A percentile compares a stretch with the other conserved stretches of the same genome.
Evolutionary conservation across 2,329 filamentous ascomycete species (phyloP).

Genomic region (Fusarium sp.): DNA sequence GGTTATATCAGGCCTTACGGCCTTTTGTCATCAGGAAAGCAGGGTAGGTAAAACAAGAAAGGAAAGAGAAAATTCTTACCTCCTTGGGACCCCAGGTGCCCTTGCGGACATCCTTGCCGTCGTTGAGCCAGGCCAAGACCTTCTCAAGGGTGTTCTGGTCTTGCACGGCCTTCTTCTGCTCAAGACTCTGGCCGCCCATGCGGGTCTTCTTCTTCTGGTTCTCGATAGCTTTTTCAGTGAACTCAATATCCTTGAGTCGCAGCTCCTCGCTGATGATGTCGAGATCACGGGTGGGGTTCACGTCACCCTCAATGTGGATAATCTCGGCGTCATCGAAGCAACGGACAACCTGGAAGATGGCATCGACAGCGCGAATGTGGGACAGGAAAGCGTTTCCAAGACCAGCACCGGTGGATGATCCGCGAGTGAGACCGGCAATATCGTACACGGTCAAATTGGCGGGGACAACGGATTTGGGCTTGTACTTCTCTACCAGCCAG

Average conservation of each 20-base stretch:
- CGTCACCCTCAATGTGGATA: constrained; percentile 98
- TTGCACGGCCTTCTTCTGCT: constrained; percentile 97
- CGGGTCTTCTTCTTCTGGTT: constrained; percentile 93
- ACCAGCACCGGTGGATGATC: constrained; percentile 96
- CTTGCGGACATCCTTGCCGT: constrained; percentile 94
- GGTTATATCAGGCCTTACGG: constrained; percentile 91
- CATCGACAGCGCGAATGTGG: constrained; percentile 97
- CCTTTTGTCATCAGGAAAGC: constrained; percentile 96
- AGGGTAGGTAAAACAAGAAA: constrained; percentile 16
- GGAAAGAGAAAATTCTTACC: constrained; percentile 70
- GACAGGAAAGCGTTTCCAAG: constrained; percentile 98
- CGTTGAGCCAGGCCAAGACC: constrained; percentile 83
- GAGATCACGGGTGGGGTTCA: constrained; percentile 93
- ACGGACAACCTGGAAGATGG: constrained; percentile 96
- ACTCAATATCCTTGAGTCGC: constrained; percentile 98
- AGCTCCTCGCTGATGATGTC: constrained; percentile 98
- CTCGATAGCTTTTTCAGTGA: constrained; percentile 95
- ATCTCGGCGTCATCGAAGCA: constrained; percentile 99
- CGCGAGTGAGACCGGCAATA: constrained; percentile 95
- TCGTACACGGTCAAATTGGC: constrained; percentile 99
- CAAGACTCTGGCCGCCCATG: constrained; percentile 92
- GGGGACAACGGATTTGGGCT: constrained; percentile 96
- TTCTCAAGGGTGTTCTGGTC: constrained; percentile 95
- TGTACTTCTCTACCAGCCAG: constrained; percentile 96
- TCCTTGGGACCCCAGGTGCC: constrained; percentile 92